Percentiles rank a stretch among this genome's conserved stretches.
Conservation (phyloP, 192 early-diverging fungal species). For the Coemansia sp. region DNA sequence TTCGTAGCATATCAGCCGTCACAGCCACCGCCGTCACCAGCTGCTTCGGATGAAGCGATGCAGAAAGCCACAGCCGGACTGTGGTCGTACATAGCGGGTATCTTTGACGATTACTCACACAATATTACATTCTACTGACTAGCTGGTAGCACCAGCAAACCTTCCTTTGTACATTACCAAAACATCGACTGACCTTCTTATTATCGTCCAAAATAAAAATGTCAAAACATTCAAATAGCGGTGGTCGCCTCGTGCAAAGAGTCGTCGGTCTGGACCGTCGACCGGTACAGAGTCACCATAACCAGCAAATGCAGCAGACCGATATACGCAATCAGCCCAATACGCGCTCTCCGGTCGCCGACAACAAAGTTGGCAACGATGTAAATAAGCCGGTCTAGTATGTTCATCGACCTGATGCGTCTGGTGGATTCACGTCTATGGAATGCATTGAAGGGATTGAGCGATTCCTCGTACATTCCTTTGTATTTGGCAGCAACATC, state of each 20-base stretch:
- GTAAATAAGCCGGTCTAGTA: constrained; percentile 68
- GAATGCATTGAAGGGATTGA: constrained; percentile 90
- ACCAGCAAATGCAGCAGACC: constrained; percentile 77
- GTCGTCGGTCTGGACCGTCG: constrained; percentile 24
- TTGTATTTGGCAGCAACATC: constrained; percentile 68
- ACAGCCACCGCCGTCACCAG: not conserved
- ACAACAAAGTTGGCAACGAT: constrained; percentile 44
- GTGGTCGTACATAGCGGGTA: constrained; percentile 24
- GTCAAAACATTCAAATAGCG: constrained; percentile 18
- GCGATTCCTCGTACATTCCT: constrained; percentile 78
- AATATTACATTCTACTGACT: constrained; percentile 33
- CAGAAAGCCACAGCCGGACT: not conserved
- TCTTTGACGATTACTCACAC: constrained; percentile 32
- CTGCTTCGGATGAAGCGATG: not conserved
- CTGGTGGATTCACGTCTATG: constrained; percentile 70
- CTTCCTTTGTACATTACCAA: constrained; percentile 19
- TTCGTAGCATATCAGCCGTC: constrained; percentile 21
- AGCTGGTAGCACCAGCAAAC: not conserved
- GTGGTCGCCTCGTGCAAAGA: not conserved
- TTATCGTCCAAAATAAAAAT: not conserved
- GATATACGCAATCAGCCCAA: constrained; percentile 12
- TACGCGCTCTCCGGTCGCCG: constrained; percentile 34
- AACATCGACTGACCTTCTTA: too few relatives aligned
- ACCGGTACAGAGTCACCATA: constrained; percentile 64
- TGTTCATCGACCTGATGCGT: constrained; percentile 70